These are phyloP conservation scores for Mitragyna speciosa DNA, from an alignment of 257 asterid species.

Conservation along the genomic window DNA sequence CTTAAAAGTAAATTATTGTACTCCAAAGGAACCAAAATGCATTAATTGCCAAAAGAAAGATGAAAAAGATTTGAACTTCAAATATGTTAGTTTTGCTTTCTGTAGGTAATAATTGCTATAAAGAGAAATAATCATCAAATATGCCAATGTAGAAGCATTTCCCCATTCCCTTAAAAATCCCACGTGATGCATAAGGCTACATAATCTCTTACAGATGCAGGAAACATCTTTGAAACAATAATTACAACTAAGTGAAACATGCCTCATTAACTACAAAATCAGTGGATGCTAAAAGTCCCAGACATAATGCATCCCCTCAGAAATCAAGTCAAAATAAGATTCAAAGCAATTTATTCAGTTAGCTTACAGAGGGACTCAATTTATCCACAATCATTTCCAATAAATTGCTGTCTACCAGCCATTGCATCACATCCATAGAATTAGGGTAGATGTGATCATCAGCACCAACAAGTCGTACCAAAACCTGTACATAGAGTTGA, in stretches of 20 bases:
- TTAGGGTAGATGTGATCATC: constrained; percentile 86
- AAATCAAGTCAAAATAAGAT: not conserved
- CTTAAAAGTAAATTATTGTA: not conserved
- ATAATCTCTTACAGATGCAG: not conserved
- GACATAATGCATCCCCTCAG: not conserved
- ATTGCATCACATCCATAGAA: constrained; percentile 83
- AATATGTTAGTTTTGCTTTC: not conserved
- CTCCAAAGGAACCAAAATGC: not conserved
- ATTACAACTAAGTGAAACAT: not conserved
- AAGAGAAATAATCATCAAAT: not conserved
- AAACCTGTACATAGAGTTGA: constrained; percentile 54
- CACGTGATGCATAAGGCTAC: not conserved
- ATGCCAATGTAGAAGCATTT: not conserved
- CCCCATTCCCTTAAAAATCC: not conserved
- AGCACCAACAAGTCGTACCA: constrained; percentile 89
- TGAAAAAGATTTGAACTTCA: not conserved
- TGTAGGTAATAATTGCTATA: not conserved
- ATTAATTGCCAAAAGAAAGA: not conserved
- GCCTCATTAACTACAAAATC: not conserved
- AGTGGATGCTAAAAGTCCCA: not conserved
- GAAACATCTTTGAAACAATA: not conserved
- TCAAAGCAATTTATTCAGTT: not conserved
- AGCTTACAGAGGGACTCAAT: constrained; percentile 68
- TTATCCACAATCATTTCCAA: constrained; percentile 97
- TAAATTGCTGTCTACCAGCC: constrained; percentile 91